A percentile compares a stretch with the other conserved stretches of the same genome.
Conservation (phyloP, 352 stramenopile genomes). For the Pythium aristosporum region DNA sequence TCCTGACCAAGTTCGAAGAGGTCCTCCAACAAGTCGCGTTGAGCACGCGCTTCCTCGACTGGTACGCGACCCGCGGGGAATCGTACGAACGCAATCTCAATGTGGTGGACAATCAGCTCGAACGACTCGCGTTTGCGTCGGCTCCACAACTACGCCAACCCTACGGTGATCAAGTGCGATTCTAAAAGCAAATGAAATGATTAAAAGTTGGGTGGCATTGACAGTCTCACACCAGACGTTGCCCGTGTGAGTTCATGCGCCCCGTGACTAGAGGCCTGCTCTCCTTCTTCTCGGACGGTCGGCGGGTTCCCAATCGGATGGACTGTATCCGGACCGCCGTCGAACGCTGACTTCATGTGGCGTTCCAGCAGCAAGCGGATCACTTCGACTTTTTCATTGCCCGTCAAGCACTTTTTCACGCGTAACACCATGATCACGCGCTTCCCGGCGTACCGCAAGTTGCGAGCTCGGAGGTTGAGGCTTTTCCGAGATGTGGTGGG, state of each 20-base stretch:
- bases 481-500: background rate
- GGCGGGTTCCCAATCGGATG: background rate
- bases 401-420: conserved; percentile 44
- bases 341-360: conserved; percentile 21
- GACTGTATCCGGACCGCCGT: background rate
- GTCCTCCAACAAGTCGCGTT: conserved; percentile 47
- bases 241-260: conserved; percentile 8
- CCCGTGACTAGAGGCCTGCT: background rate
- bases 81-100: conserved; percentile 74
- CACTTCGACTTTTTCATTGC: conserved; percentile 53
- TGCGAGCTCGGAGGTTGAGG: conserved; percentile 25
- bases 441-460: conserved; percentile 56
- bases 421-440: conserved; percentile 69
- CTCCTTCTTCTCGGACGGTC: background rate
- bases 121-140: conserved; percentile 39
- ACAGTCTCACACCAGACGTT: conserved; percentile 20
- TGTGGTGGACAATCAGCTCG: conserved; percentile 64
- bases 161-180: conserved; percentile 49
- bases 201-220: conserved; percentile 20
- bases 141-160: conserved; percentile 43
- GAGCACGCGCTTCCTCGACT: conserved; percentile 68
- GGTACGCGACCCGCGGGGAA: conserved; percentile 66
- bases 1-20: conserved; percentile 26
- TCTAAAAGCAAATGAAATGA: background rate
- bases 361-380: conserved; percentile 55